These are phyloP conservation scores for Arthroderma sp. DNA, from an alignment of 2,329 filamentous ascomycete genomes.

Conservation along the genomic window DNA sequence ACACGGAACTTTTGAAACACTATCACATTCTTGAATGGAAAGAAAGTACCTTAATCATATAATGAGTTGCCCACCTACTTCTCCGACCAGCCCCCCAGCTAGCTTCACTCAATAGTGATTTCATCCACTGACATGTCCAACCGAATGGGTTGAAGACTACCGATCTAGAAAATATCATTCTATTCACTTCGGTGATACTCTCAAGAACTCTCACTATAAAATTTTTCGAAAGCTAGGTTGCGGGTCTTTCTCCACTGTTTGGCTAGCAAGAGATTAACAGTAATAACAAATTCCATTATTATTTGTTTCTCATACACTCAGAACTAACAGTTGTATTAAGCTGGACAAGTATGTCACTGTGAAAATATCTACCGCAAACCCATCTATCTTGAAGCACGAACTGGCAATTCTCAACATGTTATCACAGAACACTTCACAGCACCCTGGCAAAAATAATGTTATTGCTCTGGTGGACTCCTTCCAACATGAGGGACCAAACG, in stretches of 20 bases:
- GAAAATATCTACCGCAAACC: constrained; percentile 16
- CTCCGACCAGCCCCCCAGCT: no score
- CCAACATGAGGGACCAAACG: constrained; percentile 15
- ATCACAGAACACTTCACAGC: constrained; percentile 5
- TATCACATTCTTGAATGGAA: no score
- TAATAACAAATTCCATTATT: constrained; percentile 3
- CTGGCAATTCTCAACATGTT: constrained; percentile 12
- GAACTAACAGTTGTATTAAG: constrained; percentile 9
- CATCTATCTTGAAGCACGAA: constrained; percentile 13
- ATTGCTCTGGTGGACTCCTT: constrained; percentile 15
- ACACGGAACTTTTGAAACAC: no score
- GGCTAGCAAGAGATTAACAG: constrained; percentile 13
- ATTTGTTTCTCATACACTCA: constrained; percentile 1
- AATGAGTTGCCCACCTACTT: no score
- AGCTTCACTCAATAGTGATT: no score
- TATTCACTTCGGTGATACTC: constrained; percentile 15
- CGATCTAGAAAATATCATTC: constrained; percentile 16
- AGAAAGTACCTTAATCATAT: no score
- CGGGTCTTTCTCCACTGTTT: constrained; percentile 16
- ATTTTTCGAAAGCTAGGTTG: constrained; percentile 13
- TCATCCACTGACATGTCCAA: no score
- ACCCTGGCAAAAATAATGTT: constrained; percentile 13
- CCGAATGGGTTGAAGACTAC: constrained; percentile 17
- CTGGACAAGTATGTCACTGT: constrained; percentile 12
- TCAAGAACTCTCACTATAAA: constrained; percentile 13